A percentile compares a stretch with the other conserved stretches of the same genome.
These are phyloP conservation scores for Termitomyces sp. DNA, from an alignment of 768 basidiomycete species.

Conservation along the genomic window DNA sequence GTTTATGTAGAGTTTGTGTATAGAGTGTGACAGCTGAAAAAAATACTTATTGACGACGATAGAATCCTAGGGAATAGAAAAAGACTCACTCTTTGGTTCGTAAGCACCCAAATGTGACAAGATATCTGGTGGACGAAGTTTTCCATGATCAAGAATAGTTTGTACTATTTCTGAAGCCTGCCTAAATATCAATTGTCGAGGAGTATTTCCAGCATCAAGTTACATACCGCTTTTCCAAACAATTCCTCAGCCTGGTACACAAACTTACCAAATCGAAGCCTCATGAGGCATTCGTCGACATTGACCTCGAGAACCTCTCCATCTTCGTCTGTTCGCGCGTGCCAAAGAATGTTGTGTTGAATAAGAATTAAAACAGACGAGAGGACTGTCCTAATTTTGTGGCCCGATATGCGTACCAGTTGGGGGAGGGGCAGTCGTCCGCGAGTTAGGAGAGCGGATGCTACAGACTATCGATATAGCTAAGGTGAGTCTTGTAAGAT, in stretches of 20 bases:
- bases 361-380: conserved; percentile 74
- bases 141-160: conserved; percentile 80
- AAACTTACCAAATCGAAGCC: conserved; percentile 81
- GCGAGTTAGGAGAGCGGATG: conserved; percentile 68
- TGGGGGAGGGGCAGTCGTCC: conserved; percentile 77
- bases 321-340: conserved; percentile 67
- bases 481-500: neutral
- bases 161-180: conserved; percentile 79
- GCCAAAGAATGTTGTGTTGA: conserved; percentile 93
- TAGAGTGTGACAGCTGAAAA: conserved; percentile 39
- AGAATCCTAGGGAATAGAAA: neutral
- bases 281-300: conserved; percentile 74
- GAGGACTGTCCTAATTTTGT: conserved; percentile 67
- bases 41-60: neutral
- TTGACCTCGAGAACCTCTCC: conserved; percentile 82
- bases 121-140: conserved; percentile 75
- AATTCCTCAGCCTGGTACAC: conserved; percentile 69
- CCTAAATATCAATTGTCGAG: conserved; percentile 3
- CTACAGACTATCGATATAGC: conserved; percentile 54
- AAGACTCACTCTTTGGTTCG: conserved; percentile 55
- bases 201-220: conserved; percentile 1
- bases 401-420: conserved; percentile 62
- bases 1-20: conserved; percentile 59
- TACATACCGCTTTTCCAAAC: conserved; percentile 67
- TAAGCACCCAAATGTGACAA: conserved; percentile 44